Conservation (phyloP, 2,329 filamentous ascomycete species). For the Beauveria australis region DNA sequence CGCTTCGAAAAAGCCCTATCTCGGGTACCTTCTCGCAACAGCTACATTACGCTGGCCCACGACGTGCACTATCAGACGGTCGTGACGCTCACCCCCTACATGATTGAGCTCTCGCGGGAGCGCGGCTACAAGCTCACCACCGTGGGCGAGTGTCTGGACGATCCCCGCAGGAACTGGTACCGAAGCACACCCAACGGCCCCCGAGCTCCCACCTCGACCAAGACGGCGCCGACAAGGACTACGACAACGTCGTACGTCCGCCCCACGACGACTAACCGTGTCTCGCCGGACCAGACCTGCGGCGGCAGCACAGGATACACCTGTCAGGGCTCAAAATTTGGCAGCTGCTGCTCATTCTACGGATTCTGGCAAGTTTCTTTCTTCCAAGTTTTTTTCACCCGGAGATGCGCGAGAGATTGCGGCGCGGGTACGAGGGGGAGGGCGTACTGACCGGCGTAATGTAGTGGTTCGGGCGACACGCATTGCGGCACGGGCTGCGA, state of each 20-base stretch:
- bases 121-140: slow-evolving; percentile 42
- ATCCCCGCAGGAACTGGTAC: slow-evolving; percentile 46
- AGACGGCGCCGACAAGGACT: slow-evolving; percentile 11
- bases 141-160: slow-evolving; percentile 49
- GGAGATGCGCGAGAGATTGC: no score
- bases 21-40: slow-evolving; percentile 17
- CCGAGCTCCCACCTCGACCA: slow-evolving; percentile 12
- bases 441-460: not conserved
- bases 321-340: slow-evolving; percentile 27
- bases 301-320: slow-evolving; percentile 27
- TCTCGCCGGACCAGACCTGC: slow-evolving; percentile 29
- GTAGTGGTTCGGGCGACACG: slow-evolving; percentile 22
- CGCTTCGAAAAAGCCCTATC: slow-evolving; percentile 30
- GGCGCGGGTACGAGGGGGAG: not conserved
- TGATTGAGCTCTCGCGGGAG: slow-evolving; percentile 31
- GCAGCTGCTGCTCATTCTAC: slow-evolving; percentile 32
- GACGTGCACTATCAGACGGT: slow-evolving; percentile 43
- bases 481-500: slow-evolving; percentile 33
- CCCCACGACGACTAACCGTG: slow-evolving; percentile 16
- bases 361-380: slow-evolving; percentile 29
- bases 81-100: slow-evolving; percentile 31
- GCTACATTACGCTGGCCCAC: slow-evolving; percentile 45
- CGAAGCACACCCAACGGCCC: slow-evolving; percentile 22
- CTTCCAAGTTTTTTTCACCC: no score
- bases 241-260: slow-evolving; percentile 13